phyloP scores from a whole-genome alignment of 371 early-diverging fungal genomes.

The Choanephora cucurbitarum region DNA sequence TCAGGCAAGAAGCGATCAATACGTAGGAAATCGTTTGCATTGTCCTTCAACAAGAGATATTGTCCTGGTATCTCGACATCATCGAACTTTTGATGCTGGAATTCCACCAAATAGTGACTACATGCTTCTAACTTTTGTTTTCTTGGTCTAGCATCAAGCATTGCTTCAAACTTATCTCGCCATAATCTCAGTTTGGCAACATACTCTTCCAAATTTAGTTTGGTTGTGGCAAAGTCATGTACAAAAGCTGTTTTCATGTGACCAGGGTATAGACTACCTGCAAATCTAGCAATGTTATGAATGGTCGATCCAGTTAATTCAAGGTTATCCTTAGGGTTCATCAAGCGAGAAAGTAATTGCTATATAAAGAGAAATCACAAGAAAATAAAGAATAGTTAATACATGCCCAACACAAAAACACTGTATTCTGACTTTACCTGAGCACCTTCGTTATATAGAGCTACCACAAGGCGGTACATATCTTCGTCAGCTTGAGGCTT shows the following conservation, averaged over 20 bases:
- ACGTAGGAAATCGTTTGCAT: conserved; percentile 87
- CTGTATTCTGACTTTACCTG: conserved; percentile 55
- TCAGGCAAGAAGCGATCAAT: conserved; percentile 94
- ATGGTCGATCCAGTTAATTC: conserved; percentile 73
- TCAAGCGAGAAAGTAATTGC: conserved; percentile 64
- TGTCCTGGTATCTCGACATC: conserved; percentile 98
- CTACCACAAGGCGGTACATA: conserved; percentile 90
- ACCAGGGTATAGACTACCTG: conserved; percentile 82
- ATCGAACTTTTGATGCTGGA: conserved; percentile 96
- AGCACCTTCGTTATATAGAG: conserved; percentile 86
- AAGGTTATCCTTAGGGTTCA: conserved; percentile 61
- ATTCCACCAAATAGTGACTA: conserved; percentile 92
- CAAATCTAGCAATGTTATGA: conserved; percentile 80
- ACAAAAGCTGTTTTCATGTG: conserved; percentile 80
- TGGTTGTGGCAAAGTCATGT: conserved; percentile 82
- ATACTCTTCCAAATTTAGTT: conserved; percentile 78
- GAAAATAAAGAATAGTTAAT: not conserved
- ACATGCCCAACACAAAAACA: not conserved
- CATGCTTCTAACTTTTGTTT: conserved; percentile 82
- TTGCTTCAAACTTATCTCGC: conserved; percentile 88
- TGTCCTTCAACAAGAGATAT: conserved; percentile 82
- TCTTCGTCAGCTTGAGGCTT: conserved; percentile 95
- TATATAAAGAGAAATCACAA: conserved; percentile 17
- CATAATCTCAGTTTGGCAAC: conserved; percentile 81
- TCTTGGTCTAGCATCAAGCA: conserved; percentile 78